Conservation (phyloP, 805 yeast genomes). For the Saccharomycopsis sp. region DNA sequence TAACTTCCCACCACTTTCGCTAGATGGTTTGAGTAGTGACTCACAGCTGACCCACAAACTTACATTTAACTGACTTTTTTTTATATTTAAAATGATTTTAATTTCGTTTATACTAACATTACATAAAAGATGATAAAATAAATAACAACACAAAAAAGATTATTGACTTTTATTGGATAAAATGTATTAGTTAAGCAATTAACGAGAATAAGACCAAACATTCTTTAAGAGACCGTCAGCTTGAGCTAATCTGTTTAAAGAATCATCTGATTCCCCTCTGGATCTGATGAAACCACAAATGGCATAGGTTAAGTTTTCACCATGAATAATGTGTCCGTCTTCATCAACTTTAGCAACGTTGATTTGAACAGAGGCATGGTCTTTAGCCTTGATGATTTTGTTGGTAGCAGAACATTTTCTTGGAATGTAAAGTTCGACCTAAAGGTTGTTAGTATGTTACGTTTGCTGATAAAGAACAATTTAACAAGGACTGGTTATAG, state of each 20-base stretch:
- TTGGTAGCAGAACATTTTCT: constrained; percentile 99
- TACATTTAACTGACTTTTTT: too few species aligned
- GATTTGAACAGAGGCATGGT: constrained; percentile 98
- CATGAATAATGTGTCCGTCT: constrained; percentile 90
- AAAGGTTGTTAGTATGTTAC: too few species aligned
- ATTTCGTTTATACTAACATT: constrained; percentile 19
- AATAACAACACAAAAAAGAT: constrained; percentile 3
- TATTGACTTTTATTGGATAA: not conserved
- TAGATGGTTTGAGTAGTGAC: too few species aligned
- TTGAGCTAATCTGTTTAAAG: constrained; percentile 98
- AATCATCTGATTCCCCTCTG: constrained; percentile 99
- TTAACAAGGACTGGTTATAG: too few species aligned
- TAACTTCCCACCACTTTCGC: too few species aligned
- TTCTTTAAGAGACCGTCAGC: constrained; percentile 96
- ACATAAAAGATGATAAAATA: constrained; percentile 4
- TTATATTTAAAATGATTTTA: too few species aligned
- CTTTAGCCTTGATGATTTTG: constrained; percentile 99
- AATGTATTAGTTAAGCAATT: constrained; percentile 24
- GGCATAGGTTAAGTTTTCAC: constrained; percentile 89
- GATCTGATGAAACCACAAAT: constrained; percentile 95
- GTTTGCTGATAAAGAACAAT: too few species aligned
- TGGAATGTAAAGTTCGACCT: constrained; percentile 99
- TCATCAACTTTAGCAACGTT: constrained; percentile 98
- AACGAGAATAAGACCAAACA: constrained; percentile 93
- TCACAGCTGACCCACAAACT: too few species aligned